A percentile compares a stretch with the other conserved stretches of the same genome.
Evolutionary conservation across 495 filamentous ascomycete genomes (phyloP).

Genomic region (Neurospora africana): DNA sequence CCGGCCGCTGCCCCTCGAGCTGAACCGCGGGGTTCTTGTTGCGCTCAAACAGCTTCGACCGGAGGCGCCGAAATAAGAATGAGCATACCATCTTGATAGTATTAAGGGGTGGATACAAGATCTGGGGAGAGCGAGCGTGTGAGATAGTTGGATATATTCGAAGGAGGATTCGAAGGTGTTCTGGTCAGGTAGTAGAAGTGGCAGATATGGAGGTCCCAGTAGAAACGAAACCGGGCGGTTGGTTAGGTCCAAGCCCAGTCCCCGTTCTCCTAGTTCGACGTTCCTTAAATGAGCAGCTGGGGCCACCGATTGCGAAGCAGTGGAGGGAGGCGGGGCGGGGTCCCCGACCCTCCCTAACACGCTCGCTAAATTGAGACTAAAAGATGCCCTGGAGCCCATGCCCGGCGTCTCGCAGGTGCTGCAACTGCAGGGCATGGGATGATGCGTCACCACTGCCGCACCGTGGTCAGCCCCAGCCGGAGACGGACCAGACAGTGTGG

Average conservation of each 20-base stretch:
- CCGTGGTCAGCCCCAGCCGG: background rate
- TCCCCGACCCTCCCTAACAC: background rate
- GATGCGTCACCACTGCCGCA: background rate
- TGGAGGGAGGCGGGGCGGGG: background rate
- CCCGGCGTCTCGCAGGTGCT: background rate
- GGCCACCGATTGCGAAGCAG: background rate
- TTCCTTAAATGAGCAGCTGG: background rate
- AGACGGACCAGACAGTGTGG: background rate
- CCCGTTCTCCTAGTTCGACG: background rate
- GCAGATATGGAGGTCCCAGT: background rate
- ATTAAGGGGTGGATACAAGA: background rate
- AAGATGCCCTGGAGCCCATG: background rate
- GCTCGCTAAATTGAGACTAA: background rate
- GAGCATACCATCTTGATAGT: background rate
- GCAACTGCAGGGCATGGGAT: background rate
- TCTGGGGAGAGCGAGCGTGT: background rate
- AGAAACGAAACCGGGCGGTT: background rate
- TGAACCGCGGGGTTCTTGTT: slow-evolving; percentile 16
- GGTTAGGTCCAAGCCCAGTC: background rate
- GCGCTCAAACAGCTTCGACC: background rate
- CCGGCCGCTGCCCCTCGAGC: slow-evolving; percentile 10
- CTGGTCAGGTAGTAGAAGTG: background rate
- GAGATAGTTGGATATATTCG: background rate
- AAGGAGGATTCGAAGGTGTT: background rate
- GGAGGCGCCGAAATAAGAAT: background rate